Evolutionary conservation across 768 basidiomycete species (phyloP), one percentile per base, ranked within the genome.

Genomic region (Boletus rubescentipes): DNA sequence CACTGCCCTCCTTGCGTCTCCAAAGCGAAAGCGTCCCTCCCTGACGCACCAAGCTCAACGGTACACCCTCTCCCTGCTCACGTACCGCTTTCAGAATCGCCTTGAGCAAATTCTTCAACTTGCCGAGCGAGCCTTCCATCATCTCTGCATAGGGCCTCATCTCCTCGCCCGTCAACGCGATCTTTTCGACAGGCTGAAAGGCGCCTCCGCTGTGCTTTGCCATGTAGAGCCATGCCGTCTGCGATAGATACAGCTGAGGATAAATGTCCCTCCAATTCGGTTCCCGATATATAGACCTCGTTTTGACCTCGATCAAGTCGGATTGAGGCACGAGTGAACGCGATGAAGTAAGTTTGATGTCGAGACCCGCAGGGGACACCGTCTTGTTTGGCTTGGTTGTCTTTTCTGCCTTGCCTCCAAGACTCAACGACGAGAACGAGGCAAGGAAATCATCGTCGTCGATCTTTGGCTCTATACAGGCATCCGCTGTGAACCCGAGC

Each of bases 221-320:
- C 49, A 87, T 70, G 63, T 80, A 84, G 53, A 84, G 76, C 59
- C 82, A 77, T 2, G 77, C 70, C 0, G 85, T 89, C 63, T 85
- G 84, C 7, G 89, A 87, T 50, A 91, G 77, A 64, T 79, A 85
- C 12, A 89, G 69, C 63, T 89, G 87, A 0, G 83, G 80, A 65
- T 83, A 88, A 2, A 73, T 70, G 12, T 87, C 84, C 29, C 62
- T 71, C 86, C 86, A 89, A 61, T 85, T 73, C 53, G 73, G 72
- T 9, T 69, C 65, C 8, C 65, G 58, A n/a, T 44, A 37, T 5
- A 40, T 31, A 1, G 67, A 60, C n/a, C 67, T 40, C 38, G 77
- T 76, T 37, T 66, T 65, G 36, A 77, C 55, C 45, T 75, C 75
- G 50, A 74, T 57, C 49, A 77, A 30, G 40, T 65, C 52, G 1